phyloP scores from a whole-genome alignment of 2,329 filamentous ascomycete genomes.

The Aspergillus transmontanensis region DNA sequence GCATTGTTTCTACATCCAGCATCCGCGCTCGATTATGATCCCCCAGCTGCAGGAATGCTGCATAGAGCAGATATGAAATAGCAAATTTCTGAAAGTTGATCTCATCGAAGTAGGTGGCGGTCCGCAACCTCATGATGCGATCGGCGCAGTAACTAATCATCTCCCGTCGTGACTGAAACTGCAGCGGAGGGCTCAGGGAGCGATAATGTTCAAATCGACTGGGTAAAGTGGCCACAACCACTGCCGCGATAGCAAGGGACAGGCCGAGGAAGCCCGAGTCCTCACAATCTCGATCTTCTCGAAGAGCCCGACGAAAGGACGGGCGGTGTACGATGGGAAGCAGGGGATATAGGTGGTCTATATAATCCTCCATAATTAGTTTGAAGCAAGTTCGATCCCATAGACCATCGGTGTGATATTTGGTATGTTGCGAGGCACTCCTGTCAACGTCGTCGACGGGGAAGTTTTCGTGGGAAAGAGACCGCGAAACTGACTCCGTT shows the following conservation, averaged over 20 bases:
- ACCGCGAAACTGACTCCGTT: not conserved
- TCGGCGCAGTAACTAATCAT: conserved; percentile 18
- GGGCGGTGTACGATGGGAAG: conserved; percentile 19
- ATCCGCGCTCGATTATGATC: conserved; percentile 40
- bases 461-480: not conserved
- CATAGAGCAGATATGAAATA: conserved; percentile 34
- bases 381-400: conserved; percentile 16
- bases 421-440: not conserved
- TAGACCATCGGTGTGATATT: conserved; percentile 15
- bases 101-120: conserved; percentile 19
- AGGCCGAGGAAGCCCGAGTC: conserved; percentile 15
- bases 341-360: conserved; percentile 17
- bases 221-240: conserved; percentile 19
- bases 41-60: conserved; percentile 39
- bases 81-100: conserved; percentile 40
- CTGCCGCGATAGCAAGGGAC: conserved; percentile 11
- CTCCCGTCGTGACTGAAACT: conserved; percentile 14
- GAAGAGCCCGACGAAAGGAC: conserved; percentile 14
- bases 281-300: conserved; percentile 8
- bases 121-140: conserved; percentile 11
- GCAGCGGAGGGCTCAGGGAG: conserved; percentile 1
- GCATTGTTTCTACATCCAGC: conserved; percentile 40
- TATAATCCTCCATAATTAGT: conserved; percentile 20
- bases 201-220: conserved; percentile 15
- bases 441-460: not conserved